A percentile compares a stretch with the other conserved stretches of the same genome.
Conservation (phyloP, 371 early-diverging fungal genomes). For the Rhizomucor pusillus region DNA sequence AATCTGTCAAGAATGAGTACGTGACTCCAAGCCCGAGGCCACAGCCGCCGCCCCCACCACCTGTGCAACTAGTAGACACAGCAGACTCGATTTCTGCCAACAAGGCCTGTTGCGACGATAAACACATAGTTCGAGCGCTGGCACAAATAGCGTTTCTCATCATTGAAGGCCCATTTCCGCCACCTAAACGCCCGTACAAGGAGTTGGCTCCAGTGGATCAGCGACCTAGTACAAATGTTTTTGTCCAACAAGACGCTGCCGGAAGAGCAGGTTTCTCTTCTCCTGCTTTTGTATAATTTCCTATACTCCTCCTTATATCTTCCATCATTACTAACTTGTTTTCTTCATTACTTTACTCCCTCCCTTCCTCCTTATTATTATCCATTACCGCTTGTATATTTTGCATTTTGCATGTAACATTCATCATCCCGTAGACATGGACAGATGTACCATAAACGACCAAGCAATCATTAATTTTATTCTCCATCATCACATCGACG, state of each 20-base stretch:
- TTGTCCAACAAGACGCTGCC: too few species aligned
- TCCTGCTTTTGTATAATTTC: slow-evolving; percentile 1
- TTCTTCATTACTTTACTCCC: slow-evolving; percentile 1
- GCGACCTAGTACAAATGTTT: neutral
- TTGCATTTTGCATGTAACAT: slow-evolving; percentile 11
- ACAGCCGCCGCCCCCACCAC: neutral
- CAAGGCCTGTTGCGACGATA: neutral
- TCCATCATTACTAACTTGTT: neutral
- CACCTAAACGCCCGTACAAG: slow-evolving; percentile 21
- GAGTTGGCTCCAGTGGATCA: slow-evolving; percentile 11
- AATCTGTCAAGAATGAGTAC: neutral
- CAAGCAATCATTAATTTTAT: neutral
- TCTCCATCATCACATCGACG: neutral
- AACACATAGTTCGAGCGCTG: slow-evolving; percentile 9
- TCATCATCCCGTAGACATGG: slow-evolving; percentile 2
- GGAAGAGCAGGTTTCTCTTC: neutral
- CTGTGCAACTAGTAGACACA: neutral
- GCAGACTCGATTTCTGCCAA: neutral
- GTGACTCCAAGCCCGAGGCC: too few species aligned
- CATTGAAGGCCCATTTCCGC: slow-evolving; percentile 33
- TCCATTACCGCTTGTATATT: slow-evolving; percentile 8
- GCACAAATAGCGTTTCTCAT: slow-evolving; percentile 16
- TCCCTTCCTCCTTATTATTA: neutral
- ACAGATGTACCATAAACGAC: neutral
- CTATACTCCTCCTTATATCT: neutral